Base-by-base conservation (phyloP, 2,329 filamentous ascomycete genomes). In the Penicillium sp. region DNA sequence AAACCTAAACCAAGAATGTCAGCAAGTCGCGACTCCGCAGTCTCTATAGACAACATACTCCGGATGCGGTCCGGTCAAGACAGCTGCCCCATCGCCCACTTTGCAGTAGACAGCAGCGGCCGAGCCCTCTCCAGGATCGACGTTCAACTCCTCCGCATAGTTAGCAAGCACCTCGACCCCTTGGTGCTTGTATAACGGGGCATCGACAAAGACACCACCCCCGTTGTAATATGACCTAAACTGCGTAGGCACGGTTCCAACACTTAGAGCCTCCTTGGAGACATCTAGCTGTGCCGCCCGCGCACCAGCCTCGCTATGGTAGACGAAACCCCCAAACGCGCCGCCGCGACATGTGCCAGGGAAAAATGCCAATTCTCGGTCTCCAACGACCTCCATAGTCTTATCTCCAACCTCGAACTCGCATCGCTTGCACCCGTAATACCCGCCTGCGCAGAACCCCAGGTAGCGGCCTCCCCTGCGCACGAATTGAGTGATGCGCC, bases 391-490 rank as follows among this genome's bases (percentile, higher is more conserved):
- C 60, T 94, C 87, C 69, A 97, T 77, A 2, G 78, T 76, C 51
- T 77, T 78, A 59, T 93, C 81, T 2, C 89, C 88, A 9, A 93
- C 83, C 68, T 97, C 91, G 50, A 97, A 98, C 63, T 98, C 93
- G 60, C 91, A 96, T 48, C 75, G 77, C 26, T 76, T 73, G 51
- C 77, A 82, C 15, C 85, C 93, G 57, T 95, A 98, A 68, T 98
- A 98, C 8, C 86, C 93, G 4, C 93, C 93, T 2, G 93, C 93
- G 62, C 93, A 98, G 56, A 98, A 83, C 1, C 93, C 93, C 2
- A 98, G 76, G 60, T 93, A 98, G 0, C 79, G 74, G 11, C 93
- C 93, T 18, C 93, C 93, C 19, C 80, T 77, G 43, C 88, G 85
- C 34, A 98, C 87, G 58, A 86, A 98, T 52, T 91, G 84, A 39